Conservation (phyloP, 1,284 basidiomycete species). For the Cryptococcus neoformans region DNA sequence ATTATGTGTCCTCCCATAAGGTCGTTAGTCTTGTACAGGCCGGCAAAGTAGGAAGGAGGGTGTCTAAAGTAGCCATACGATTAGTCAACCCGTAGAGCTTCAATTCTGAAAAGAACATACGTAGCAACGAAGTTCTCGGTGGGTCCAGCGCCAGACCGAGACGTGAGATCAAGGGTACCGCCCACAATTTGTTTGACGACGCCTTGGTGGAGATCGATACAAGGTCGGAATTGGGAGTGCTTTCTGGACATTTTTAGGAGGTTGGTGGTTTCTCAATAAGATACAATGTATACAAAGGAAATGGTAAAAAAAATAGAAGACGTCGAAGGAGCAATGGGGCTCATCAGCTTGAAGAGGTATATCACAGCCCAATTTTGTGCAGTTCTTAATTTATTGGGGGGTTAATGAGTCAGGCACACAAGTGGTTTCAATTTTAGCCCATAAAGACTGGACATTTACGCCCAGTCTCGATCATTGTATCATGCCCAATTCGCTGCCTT, state of each 20-base stretch:
- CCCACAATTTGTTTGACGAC: constrained; percentile 99
- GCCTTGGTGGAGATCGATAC: constrained; percentile 94
- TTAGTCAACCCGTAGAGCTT: neutral
- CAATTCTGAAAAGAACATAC: constrained; percentile 52
- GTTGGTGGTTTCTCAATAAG: neutral
- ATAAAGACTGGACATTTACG: too few species aligned
- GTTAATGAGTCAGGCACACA: too few species aligned
- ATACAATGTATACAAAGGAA: neutral
- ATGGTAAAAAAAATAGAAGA: neutral
- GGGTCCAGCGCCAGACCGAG: constrained; percentile 56
- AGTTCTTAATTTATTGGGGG: neutral
- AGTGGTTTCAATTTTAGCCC: too few species aligned
- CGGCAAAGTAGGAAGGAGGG: constrained; percentile 75
- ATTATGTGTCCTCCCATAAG: constrained; percentile 92
- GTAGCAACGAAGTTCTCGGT: constrained; percentile 91
- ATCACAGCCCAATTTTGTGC: neutral
- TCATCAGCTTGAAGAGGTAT: neutral
- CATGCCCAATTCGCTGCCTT: too few species aligned
- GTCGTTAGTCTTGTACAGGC: constrained; percentile 66
- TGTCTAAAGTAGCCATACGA: constrained; percentile 55
- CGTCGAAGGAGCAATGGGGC: neutral
- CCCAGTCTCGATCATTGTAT: too few species aligned
- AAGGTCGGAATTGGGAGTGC: constrained; percentile 72
- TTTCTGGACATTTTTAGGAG: constrained; percentile 7
- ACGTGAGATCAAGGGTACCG: constrained; percentile 63